A percentile compares a stretch with the other conserved stretches of the same genome.
Conservation (phyloP, 768 basidiomycete species). For the Pholiota molesta region DNA sequence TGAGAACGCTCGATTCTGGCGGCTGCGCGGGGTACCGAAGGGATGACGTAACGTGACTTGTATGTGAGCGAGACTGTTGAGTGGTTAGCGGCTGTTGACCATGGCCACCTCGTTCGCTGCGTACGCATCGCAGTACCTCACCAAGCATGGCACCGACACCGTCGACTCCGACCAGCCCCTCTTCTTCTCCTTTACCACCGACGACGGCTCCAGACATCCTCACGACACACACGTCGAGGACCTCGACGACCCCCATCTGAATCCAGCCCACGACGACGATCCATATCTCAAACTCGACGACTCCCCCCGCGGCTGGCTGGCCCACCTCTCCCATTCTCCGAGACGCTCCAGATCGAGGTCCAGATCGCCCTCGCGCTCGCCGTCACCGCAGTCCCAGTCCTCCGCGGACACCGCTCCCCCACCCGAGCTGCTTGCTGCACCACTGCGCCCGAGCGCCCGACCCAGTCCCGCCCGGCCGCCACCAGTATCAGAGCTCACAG, state of each 20-base stretch:
- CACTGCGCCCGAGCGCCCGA: slow-evolving; percentile 41
- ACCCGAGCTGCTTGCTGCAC: slow-evolving; percentile 21
- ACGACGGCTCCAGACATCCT: slow-evolving; percentile 47
- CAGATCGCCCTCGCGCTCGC: slow-evolving; percentile 27
- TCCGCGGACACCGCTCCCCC: slow-evolving; percentile 29
- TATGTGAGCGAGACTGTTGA: neutral
- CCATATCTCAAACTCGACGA: slow-evolving; percentile 81
- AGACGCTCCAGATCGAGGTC: slow-evolving; percentile 4
- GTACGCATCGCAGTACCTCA: slow-evolving; percentile 83
- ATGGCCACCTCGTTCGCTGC: slow-evolving; percentile 74
- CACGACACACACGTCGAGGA: slow-evolving; percentile 59
- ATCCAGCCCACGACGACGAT: slow-evolving; percentile 59
- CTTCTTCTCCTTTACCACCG: slow-evolving; percentile 88
- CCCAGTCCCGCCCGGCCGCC: slow-evolving; percentile 47
- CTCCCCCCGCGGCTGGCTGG: slow-evolving; percentile 66
- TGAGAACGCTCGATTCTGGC: slow-evolving; percentile 1
- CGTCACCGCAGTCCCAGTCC: slow-evolving; percentile 31
- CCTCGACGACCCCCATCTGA: slow-evolving; percentile 76
- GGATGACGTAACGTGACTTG: slow-evolving; percentile 13
- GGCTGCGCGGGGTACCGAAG: neutral
- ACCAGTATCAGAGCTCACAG: slow-evolving; percentile 69
- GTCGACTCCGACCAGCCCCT: slow-evolving; percentile 74
- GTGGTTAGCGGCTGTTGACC: neutral
- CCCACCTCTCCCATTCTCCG: slow-evolving; percentile 73
- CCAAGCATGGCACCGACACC: slow-evolving; percentile 44